Base-by-base conservation (phyloP, 2,329 filamentous ascomycete genomes). In the Pyrenochaeta sp. region DNA sequence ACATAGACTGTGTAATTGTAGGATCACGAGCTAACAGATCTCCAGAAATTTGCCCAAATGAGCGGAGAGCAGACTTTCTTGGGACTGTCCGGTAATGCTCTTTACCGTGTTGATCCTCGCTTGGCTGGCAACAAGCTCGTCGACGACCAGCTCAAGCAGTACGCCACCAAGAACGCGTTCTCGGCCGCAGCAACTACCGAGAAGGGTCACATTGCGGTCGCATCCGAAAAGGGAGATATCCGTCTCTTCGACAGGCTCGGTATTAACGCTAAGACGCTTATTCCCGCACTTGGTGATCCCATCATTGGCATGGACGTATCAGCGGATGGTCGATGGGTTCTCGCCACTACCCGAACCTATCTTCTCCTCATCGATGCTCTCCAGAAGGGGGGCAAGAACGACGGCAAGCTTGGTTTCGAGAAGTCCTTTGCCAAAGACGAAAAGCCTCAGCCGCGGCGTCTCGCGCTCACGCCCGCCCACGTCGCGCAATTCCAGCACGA, bases 401-500 rank as follows among this genome's bases (percentile, higher is more conserved):
- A 95, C 74, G 95, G 95, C 74, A 97, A 97, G 79, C 89, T 99
- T n/a, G 95, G 95, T 1, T 99, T 99, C 73, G 93, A 99, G 79
- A 93, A 91, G 76, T 84, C 92, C 0, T 99, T 99, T 72, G 89
- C 91, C 2, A 96, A 96, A 66, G 93, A 97, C 75, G 86, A 89
- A 22, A 99, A 99, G 79, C 95, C 95, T 1, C 92, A 96, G 71
- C 95, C 95, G 36, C 90, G 92, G 53, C 92, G 95, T 67, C 87
- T 99, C 10, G 92, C 90, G 12, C 85, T 99, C 37, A 93, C 91
- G 6, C 95, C 95, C 0, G 89, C 91, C 59, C 95, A 99, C 76
- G 92, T 98, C 28, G 95, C 95, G 0, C 95, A 99, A 75, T 97
- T 99, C 83, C 92, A 96, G 75, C 92, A 98, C 77, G 95, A 99